Evolutionary conservation across 2,329 filamentous ascomycete genomes (phyloP).

Genomic region (Lasiodiplodia sp.): DNA sequence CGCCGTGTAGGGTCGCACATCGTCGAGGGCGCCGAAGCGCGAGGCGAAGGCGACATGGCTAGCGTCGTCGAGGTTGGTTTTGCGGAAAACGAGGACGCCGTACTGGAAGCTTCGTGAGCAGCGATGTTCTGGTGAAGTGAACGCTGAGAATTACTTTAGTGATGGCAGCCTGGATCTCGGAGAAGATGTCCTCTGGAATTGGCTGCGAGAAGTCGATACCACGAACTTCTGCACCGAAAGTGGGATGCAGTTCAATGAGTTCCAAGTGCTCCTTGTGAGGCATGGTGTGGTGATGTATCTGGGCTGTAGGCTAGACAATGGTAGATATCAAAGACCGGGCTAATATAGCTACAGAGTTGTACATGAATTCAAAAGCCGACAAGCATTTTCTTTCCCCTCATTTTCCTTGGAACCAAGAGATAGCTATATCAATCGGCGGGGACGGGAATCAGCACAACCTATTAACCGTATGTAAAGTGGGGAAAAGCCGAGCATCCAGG

Average conservation of each 20-base stretch:
- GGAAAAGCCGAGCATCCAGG: conserved; percentile 3
- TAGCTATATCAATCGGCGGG: neutral
- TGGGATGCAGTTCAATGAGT: conserved; percentile 46
- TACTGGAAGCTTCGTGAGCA: conserved; percentile 48
- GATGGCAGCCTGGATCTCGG: conserved; percentile 47
- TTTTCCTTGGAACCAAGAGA: neutral
- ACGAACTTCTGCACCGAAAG: conserved; percentile 48
- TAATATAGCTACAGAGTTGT: neutral
- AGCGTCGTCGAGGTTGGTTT: conserved; percentile 59
- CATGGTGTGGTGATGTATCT: neutral
- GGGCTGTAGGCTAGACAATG: neutral
- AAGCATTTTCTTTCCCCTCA: neutral
- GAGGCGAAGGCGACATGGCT: conserved; percentile 60
- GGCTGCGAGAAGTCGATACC: conserved; percentile 47
- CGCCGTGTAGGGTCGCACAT: conserved; percentile 59
- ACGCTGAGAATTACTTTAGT: conserved; percentile 39
- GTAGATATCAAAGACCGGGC: too few relatives aligned
- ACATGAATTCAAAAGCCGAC: neutral
- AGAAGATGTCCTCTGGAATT: conserved; percentile 44
- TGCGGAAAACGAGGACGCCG: conserved; percentile 61
- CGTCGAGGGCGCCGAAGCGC: conserved; percentile 63
- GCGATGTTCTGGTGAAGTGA: neutral
- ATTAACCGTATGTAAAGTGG: neutral
- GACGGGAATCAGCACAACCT: neutral
- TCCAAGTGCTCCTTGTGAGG: conserved; percentile 36